A percentile compares a stretch with the other conserved stretches of the same genome.
Conservation (phyloP, 257 asterid species). For the Plantago major region DNA sequence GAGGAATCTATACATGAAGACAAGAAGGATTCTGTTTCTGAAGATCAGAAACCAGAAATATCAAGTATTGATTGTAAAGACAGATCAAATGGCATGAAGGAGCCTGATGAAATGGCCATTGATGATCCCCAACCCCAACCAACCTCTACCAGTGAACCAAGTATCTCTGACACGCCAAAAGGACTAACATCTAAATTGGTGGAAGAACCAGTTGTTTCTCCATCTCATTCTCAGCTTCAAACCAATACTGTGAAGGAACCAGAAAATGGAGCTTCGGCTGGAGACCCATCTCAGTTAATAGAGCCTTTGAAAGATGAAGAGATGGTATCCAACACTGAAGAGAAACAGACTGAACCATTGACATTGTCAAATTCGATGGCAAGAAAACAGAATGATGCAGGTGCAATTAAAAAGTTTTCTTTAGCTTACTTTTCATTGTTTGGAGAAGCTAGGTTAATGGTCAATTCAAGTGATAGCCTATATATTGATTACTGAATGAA, state of each 20-base stretch:
- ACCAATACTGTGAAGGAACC: conserved; percentile 49
- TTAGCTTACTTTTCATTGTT: conserved; percentile 14
- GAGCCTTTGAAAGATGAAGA: conserved; percentile 53
- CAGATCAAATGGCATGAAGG: conserved; percentile 37
- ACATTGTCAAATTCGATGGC: conserved; percentile 30
- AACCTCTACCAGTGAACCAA: conserved; percentile 28
- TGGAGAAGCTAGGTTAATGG: conserved; percentile 6
- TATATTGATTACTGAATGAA: conserved; percentile 4
- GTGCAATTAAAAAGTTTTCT: conserved; percentile 24
- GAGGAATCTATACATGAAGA: conserved; percentile 33
- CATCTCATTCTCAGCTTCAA: conserved; percentile 49
- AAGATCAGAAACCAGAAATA: conserved; percentile 34
- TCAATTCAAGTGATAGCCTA: conserved; percentile 2
- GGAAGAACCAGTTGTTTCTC: conserved; percentile 34
- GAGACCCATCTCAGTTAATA: conserved; percentile 32
- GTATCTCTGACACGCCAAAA: conserved; percentile 35
- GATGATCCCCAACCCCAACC: conserved; percentile 30
- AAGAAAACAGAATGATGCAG: conserved; percentile 40
- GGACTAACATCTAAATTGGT: conserved; percentile 33
- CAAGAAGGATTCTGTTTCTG: conserved; percentile 30
- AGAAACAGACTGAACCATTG: conserved; percentile 40
- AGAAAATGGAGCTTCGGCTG: conserved; percentile 34
- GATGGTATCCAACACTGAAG: conserved; percentile 34
- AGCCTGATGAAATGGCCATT: conserved; percentile 27
- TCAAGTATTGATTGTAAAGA: conserved; percentile 32